A percentile compares a stretch with the other conserved stretches of the same genome.
Conservation (phyloP, 2,329 filamentous ascomycete genomes). For the Pyrenophora teres region DNA sequence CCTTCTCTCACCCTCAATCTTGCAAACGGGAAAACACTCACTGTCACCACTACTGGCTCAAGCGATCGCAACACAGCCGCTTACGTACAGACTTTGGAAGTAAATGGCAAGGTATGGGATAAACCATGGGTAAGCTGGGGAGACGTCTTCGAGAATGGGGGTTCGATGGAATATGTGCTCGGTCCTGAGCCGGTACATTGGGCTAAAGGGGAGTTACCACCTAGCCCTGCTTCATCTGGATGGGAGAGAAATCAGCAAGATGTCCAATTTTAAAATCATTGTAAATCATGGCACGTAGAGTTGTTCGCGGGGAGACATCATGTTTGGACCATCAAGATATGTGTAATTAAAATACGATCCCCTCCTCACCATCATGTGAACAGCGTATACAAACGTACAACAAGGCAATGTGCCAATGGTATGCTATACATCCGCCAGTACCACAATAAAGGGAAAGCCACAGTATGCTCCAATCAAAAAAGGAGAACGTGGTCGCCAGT, state of each 20-base stretch:
- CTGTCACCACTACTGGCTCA: constrained; percentile 54
- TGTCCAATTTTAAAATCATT: too few relatives aligned
- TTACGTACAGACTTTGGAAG: constrained; percentile 68
- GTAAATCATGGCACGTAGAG: not conserved
- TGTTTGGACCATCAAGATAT: not conserved
- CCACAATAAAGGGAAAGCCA: not conserved
- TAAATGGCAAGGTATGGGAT: constrained; percentile 67
- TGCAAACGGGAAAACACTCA: constrained; percentile 58
- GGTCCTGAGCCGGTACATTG: constrained; percentile 59
- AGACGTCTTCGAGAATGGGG: constrained; percentile 65
- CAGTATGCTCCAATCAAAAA: not conserved
- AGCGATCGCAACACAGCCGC: constrained; percentile 51
- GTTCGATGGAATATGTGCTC: constrained; percentile 67
- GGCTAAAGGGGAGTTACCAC: constrained; percentile 64
- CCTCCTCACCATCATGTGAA: too few relatives aligned
- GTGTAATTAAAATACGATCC: too few relatives aligned
- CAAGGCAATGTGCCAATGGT: not conserved
- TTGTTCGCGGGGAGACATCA: not conserved
- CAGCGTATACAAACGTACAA: too few relatives aligned
- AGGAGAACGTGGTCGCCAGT: not conserved
- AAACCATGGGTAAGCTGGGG: constrained; percentile 69
- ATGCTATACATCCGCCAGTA: constrained; percentile 1
- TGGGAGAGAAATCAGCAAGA: too few relatives aligned
- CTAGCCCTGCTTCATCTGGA: constrained; percentile 58
- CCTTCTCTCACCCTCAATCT: constrained; percentile 62